A percentile compares a stretch with the other conserved stretches of the same genome.
phyloP scores from a whole-genome alignment of 2,329 filamentous ascomycete genomes.

The Penicillium psychrosexuale region DNA sequence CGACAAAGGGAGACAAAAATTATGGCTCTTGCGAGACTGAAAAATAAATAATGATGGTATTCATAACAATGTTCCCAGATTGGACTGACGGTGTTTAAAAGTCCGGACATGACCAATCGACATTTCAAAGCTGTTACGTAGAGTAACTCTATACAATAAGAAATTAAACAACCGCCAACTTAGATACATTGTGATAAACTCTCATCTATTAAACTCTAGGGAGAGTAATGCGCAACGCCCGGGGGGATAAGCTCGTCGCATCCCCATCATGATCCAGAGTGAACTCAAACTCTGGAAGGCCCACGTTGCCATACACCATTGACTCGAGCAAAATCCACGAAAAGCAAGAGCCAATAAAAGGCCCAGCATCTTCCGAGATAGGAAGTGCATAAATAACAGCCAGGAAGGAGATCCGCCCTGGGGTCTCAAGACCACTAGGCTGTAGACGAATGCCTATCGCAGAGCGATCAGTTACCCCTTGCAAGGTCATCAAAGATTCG shows the following conservation, averaged over 20 bases:
- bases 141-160: background rate
- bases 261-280: constrained; percentile 13
- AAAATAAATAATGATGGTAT: background rate
- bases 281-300: constrained; percentile 23
- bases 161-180: background rate
- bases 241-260: constrained; percentile 13
- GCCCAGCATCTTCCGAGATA: constrained; percentile 5
- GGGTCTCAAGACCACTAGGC: constrained; percentile 20
- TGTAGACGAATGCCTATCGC: constrained; percentile 23
- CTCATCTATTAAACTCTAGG: background rate
- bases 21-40: too few species aligned
- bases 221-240: constrained; percentile 12
- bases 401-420: constrained; percentile 17
- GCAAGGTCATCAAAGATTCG: constrained; percentile 7
- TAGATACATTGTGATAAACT: background rate
- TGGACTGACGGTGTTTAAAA: background rate
- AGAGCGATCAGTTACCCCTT: constrained; percentile 1
- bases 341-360: constrained; percentile 12
- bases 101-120: background rate
- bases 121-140: background rate
- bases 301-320: constrained; percentile 19
- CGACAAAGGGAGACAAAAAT: too few species aligned
- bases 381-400: constrained; percentile 13
- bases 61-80: background rate
- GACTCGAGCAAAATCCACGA: constrained; percentile 18